These are phyloP conservation scores for Waitea zeae DNA, from an alignment of 1,284 basidiomycete genomes.

Conservation along the genomic window DNA sequence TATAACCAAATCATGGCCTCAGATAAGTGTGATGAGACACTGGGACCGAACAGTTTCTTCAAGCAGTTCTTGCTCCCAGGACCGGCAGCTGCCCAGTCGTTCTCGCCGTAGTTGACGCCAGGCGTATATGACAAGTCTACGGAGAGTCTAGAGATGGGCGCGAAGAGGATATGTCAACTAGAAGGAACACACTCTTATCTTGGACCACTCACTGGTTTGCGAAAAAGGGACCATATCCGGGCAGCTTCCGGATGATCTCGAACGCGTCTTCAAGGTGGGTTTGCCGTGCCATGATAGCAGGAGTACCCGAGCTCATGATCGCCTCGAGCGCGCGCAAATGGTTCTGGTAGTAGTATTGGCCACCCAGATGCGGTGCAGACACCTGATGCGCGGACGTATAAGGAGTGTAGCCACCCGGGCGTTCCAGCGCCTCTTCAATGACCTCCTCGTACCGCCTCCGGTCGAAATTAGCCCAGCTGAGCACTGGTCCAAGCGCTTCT, in stretches of 20 bases:
- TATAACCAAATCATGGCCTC: constrained; percentile 21
- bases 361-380: too few species aligned
- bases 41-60: constrained; percentile 21
- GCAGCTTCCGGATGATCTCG: constrained; percentile 16
- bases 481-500: too few species aligned
- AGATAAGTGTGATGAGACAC: constrained; percentile 15
- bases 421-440: too few species aligned
- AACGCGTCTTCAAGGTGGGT: constrained; percentile 20
- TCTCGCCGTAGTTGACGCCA: constrained; percentile 19
- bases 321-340: too few species aligned
- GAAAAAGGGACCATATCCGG: constrained; percentile 21
- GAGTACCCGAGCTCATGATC: constrained; percentile 21
- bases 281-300: constrained; percentile 13
- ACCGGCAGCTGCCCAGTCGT: constrained; percentile 22
- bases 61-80: constrained; percentile 22
- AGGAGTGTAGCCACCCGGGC: too few species aligned
- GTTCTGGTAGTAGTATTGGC: too few species aligned
- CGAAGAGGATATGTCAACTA: constrained; percentile 1
- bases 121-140: constrained; percentile 25
- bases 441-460: too few species aligned
- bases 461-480: too few species aligned
- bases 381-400: too few species aligned
- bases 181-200: not conserved
- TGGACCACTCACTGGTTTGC: constrained; percentile 20
- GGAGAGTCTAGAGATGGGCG: constrained; percentile 14